Conservation (phyloP, 106 monocot genomes). For the Allium cepa region DNA sequence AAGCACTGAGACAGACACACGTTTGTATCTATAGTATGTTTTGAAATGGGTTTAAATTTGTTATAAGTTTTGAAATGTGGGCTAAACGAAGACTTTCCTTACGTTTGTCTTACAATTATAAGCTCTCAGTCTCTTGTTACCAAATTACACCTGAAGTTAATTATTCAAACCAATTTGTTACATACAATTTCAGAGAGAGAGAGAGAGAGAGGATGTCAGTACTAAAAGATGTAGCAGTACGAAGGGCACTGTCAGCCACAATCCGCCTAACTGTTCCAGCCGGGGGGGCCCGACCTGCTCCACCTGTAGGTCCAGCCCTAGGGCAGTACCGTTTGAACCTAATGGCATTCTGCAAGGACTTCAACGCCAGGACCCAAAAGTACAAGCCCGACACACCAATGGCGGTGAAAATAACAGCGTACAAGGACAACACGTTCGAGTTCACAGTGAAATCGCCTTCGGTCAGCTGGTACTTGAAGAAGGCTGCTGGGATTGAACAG, state of each 20-base stretch:
- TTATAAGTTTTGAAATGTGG: no score
- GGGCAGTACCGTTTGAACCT: conserved; percentile 52
- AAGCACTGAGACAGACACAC: no score
- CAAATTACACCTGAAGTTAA: no score
- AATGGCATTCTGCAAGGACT: conserved; percentile 68
- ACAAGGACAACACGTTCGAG: conserved; percentile 60
- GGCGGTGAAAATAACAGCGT: conserved; percentile 57
- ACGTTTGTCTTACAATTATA: no score
- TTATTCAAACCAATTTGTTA: no score
- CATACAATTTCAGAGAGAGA: no score
- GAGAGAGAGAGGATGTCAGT: conserved; percentile 17
- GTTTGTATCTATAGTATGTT: no score
- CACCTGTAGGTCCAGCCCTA: conserved; percentile 47
- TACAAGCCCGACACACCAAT: conserved; percentile 59
- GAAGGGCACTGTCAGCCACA: conserved; percentile 39
- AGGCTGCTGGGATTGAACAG: conserved; percentile 49
- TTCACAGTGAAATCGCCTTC: conserved; percentile 52
- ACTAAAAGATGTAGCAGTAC: conserved; percentile 26
- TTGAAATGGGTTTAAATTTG: no score
- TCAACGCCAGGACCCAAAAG: conserved; percentile 55
- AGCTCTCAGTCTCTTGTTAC: no score
- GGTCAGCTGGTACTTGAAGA: conserved; percentile 52
- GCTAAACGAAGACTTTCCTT: no score
- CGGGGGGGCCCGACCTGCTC: conserved; percentile 45
- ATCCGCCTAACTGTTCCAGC: conserved; percentile 56